Conservation (phyloP, 169 alveolate species). For the Eimeria tenella region DNA sequence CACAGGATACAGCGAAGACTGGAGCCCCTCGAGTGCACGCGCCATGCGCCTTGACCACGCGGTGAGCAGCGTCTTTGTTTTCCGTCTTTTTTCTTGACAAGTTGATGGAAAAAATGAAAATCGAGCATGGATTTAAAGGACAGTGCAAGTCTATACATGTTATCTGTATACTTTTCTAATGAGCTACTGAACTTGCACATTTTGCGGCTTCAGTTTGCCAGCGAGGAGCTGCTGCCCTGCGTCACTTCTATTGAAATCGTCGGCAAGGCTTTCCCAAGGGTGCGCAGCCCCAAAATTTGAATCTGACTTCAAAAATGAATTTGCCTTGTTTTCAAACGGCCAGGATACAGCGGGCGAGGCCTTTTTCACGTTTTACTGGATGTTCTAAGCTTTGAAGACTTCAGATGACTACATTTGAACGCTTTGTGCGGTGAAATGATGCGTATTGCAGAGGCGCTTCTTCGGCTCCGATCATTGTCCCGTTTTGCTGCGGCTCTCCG, state of each 20-base stretch:
- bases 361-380: too few species aligned
- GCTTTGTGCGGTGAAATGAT: not conserved
- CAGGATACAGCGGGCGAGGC: too few species aligned
- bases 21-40: constrained; percentile 35
- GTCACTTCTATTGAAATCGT: constrained; percentile 30
- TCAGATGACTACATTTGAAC: too few species aligned
- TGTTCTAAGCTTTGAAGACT: too few species aligned
- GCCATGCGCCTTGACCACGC: constrained; percentile 39
- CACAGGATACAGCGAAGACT: constrained; percentile 36
- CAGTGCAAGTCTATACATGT: too few species aligned
- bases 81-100: too few species aligned
- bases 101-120: too few species aligned
- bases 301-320: not conserved
- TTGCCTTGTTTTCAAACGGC: not conserved
- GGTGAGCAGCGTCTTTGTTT: not conserved
- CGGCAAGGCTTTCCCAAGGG: constrained; percentile 22
- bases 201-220: not conserved
- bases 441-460: constrained; percentile 44
- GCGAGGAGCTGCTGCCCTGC: constrained; percentile 44
- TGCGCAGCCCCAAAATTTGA: not conserved
- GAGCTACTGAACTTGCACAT: not conserved
- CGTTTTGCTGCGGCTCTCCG: constrained; percentile 44
- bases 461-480: constrained; percentile 77
- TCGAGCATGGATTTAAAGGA: too few species aligned
- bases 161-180: not conserved